Conservation (phyloP, 2,329 filamentous ascomycete genomes). For the Claviceps digitariae region DNA sequence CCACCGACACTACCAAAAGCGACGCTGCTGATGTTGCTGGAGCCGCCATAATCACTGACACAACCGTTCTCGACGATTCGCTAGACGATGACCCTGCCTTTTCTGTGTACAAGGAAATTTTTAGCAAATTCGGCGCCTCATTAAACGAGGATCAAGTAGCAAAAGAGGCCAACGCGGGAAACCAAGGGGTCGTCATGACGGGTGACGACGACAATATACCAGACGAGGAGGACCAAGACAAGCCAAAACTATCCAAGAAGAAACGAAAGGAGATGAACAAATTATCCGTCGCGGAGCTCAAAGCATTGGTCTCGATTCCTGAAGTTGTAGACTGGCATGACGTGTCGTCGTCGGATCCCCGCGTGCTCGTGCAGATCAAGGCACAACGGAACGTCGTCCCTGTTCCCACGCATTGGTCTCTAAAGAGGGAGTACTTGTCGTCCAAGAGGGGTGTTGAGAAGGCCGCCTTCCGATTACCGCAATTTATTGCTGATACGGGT, state of each 20-base stretch:
- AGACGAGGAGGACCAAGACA: constrained; percentile 59
- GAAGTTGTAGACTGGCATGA: constrained; percentile 98
- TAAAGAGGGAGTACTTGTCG: constrained; percentile 94
- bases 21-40: constrained; percentile 8
- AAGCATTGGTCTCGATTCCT: constrained; percentile 78
- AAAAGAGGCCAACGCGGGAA: constrained; percentile 52
- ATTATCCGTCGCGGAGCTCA: constrained; percentile 87
- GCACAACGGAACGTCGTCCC: constrained; percentile 90
- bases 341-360: constrained; percentile 77
- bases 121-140: constrained; percentile 61
- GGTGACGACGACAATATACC: constrained; percentile 78
- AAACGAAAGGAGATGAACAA: constrained; percentile 86
- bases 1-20: neutral
- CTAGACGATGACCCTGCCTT: constrained; percentile 61
- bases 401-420: constrained; percentile 83
- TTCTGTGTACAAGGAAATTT: constrained; percentile 70
- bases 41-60: constrained; percentile 28
- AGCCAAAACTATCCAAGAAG: constrained; percentile 78
- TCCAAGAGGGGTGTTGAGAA: constrained; percentile 97
- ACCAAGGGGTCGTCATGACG: constrained; percentile 76
- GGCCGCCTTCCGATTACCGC: constrained; percentile 78
- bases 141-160: constrained; percentile 48
- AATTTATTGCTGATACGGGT: constrained; percentile 94
- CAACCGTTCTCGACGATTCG: constrained; percentile 46
- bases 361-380: constrained; percentile 86